These are phyloP conservation scores for Trypanosoma congolense DNA, from an alignment of 208 protist genomes.

Conservation along the genomic window DNA sequence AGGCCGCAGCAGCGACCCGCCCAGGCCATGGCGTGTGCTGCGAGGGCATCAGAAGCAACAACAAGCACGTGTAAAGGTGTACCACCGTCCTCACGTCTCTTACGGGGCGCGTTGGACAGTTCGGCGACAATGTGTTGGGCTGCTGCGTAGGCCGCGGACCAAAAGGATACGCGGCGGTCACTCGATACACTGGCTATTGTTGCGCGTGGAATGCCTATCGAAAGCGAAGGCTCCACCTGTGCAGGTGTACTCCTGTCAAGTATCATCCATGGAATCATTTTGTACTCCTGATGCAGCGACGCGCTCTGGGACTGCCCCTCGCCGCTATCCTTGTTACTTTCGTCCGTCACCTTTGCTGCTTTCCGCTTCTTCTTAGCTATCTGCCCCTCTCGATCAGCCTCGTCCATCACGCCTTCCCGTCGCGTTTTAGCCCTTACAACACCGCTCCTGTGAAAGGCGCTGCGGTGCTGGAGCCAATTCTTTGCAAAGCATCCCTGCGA, in stretches of 20 bases:
- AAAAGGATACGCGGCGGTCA: slow-evolving; percentile 26
- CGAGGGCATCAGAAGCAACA: slow-evolving; percentile 40
- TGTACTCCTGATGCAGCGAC: too few relatives aligned
- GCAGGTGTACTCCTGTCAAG: too few relatives aligned
- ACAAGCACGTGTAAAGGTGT: slow-evolving; percentile 42
- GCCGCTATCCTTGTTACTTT: slow-evolving; percentile 3
- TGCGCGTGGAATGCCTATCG: slow-evolving; percentile 30
- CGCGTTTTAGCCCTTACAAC: slow-evolving; percentile 48
- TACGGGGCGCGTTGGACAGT: slow-evolving; percentile 1
- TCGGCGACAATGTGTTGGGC: slow-evolving; percentile 38
- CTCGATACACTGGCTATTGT: slow-evolving; percentile 27
- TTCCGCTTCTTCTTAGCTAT: slow-evolving; percentile 12
- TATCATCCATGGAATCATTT: too few relatives aligned
- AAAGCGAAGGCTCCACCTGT: slow-evolving; percentile 26
- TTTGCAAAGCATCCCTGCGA: slow-evolving; percentile 75
- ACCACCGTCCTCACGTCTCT: not conserved
- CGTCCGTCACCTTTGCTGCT: slow-evolving; percentile 18
- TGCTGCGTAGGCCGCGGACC: slow-evolving; percentile 49
- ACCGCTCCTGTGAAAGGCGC: slow-evolving; percentile 61
- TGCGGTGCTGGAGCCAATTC: slow-evolving; percentile 72
- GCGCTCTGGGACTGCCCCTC: not conserved
- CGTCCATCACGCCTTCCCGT: too few relatives aligned
- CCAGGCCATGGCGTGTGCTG: slow-evolving; percentile 79
- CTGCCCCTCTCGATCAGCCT: too few relatives aligned
- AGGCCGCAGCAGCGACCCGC: slow-evolving; percentile 62